Evolutionary conservation across 495 filamentous ascomycete species (phyloP).

Genomic region (Trichoderma reesei): DNA sequence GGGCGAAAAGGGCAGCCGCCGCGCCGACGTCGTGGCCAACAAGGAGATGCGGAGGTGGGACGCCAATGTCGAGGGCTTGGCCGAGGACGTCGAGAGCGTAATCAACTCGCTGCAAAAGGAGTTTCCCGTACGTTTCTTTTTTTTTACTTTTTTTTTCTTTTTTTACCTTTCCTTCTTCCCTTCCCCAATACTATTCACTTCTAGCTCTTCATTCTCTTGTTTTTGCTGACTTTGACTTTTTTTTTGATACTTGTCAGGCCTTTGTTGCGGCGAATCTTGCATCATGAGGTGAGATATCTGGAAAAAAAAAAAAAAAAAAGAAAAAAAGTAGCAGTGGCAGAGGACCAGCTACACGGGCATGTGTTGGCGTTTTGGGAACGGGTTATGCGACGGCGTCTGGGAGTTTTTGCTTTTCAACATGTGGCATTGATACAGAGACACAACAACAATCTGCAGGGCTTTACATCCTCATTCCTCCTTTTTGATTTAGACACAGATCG

Average conservation of each 20-base stretch:
- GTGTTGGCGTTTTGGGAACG: too few relatives aligned
- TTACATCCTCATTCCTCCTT: not conserved
- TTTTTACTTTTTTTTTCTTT: not conserved
- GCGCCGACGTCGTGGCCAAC: slow-evolving; percentile 48
- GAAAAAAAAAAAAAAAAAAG: slow-evolving; percentile 6
- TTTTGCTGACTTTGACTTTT: not conserved
- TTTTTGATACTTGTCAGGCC: slow-evolving; percentile 22
- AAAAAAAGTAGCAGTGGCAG: not conserved
- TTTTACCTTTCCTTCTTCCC: not conserved
- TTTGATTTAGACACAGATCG: not conserved
- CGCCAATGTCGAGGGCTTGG: slow-evolving; percentile 68
- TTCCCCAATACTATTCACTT: not conserved
- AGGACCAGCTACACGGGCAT: not conserved
- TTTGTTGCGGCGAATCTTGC: slow-evolving; percentile 40
- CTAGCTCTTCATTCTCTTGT: not conserved
- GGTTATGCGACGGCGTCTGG: too few relatives aligned
- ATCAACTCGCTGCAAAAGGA: slow-evolving; percentile 62
- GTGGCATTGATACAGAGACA: not conserved
- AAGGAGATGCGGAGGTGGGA: slow-evolving; percentile 80
- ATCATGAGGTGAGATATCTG: slow-evolving; percentile 13
- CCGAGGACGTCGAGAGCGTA: slow-evolving; percentile 83
- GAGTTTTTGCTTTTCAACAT: too few relatives aligned
- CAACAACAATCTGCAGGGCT: not conserved
- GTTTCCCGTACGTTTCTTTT: slow-evolving; percentile 52
- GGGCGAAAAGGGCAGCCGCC: slow-evolving; percentile 49